These are phyloP conservation scores for Colletotrichum cordylinicola DNA, from an alignment of 2,329 filamentous ascomycete genomes.

Conservation along the genomic window DNA sequence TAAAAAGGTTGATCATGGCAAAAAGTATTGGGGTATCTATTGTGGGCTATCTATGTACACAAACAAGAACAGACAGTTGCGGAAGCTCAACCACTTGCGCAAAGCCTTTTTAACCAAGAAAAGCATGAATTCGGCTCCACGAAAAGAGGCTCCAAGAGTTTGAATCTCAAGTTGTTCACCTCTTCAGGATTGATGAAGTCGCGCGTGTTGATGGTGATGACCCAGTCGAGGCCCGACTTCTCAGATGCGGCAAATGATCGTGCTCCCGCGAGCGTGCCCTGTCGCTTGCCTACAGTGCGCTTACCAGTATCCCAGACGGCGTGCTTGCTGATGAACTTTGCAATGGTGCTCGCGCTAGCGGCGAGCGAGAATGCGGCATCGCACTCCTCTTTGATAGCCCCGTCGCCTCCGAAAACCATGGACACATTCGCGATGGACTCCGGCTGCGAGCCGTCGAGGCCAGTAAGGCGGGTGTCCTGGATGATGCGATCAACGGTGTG, in stretches of 20 bases:
- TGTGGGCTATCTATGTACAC: background rate
- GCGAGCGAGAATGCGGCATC: slow-evolving; percentile 8
- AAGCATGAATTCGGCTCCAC: background rate
- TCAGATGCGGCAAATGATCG: background rate
- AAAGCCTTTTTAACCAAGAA: background rate
- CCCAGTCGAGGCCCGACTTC: slow-evolving; percentile 9
- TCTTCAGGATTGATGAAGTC: background rate
- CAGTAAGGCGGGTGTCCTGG: slow-evolving; percentile 12
- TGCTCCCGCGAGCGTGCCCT: background rate
- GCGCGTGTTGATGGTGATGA: background rate
- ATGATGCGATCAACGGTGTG: slow-evolving; percentile 20
- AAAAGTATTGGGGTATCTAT: background rate
- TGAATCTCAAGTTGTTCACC: background rate
- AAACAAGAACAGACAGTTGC: fast-evolving
- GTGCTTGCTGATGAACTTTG: slow-evolving; percentile 18
- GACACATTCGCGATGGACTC: background rate
- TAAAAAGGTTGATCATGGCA: fast-evolving
- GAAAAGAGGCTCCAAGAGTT: background rate
- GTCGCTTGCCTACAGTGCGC: background rate
- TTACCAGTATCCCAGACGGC: slow-evolving; percentile 3
- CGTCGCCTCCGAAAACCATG: slow-evolving; percentile 13
- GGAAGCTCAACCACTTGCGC: background rate
- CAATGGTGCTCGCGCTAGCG: slow-evolving; percentile 11
- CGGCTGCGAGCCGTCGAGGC: slow-evolving; percentile 6
- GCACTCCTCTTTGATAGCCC: slow-evolving; percentile 22